phyloP scores from a whole-genome alignment of 306 rosid species.

The Comarum palustre region DNA sequence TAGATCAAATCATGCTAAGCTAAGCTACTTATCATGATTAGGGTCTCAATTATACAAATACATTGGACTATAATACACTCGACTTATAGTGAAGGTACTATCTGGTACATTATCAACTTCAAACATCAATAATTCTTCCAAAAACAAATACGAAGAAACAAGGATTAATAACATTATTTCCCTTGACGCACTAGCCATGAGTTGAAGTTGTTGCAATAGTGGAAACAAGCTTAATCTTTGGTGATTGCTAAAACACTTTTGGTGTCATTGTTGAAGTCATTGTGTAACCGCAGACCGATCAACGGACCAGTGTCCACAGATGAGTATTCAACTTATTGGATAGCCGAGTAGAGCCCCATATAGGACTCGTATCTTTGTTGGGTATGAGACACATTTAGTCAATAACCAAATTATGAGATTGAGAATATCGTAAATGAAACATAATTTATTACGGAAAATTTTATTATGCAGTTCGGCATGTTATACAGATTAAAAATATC shows the following conservation, averaged over 20 bases:
- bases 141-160: no score
- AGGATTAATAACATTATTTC: not conserved
- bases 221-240: not conserved
- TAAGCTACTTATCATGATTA: not conserved
- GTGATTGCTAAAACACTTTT: not conserved
- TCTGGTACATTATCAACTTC: conserved; percentile 2
- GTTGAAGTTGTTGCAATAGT: not conserved
- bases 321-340: no score
- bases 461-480: no score
- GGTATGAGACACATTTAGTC: no score
- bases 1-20: not conserved
- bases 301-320: no score
- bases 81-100: not conserved
- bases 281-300: not conserved
- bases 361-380: no score
- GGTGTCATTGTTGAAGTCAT: not conserved
- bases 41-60: not conserved
- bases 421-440: no score
- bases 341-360: no score
- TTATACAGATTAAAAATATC: no score
- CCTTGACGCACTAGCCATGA: not conserved
- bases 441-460: no score
- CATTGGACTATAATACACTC: not conserved
- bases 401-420: no score
- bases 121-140: not conserved